Evolutionary conservation across 2,329 filamentous ascomycete species (phyloP), one percentile per base, ranked within the genome.

Genomic region (Boeremia lycopersici): DNA sequence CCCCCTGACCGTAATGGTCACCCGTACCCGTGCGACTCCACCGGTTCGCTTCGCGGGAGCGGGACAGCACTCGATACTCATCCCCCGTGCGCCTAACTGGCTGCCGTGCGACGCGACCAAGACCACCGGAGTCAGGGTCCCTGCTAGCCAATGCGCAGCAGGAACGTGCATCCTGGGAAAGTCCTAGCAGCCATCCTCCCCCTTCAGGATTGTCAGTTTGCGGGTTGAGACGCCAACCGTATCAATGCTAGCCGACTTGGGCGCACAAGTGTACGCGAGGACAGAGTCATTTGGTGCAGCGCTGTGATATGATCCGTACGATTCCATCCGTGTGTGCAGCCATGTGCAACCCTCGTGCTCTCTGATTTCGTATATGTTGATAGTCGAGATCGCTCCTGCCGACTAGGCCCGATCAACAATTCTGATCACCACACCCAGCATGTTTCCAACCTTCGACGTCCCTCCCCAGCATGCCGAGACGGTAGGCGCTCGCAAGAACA

Each of bases 371-470:
- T 56, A 56, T 56, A 56, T 56, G 48, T 56, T 56, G 38, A 45
- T 48, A 48, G 43, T 45, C 48, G 40, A 52, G 12, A 36, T 51
- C 53, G 30, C 29, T 31, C 41, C 41, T 41, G 46, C 29, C 47
- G 40, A 48, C 53, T 56, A 52, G 53, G 53, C 53, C 47, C 29
- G 28, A 48, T 40, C 31, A 13, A 25, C 33, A 30, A 36, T 44
- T 48, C 34, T 46, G 35, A 56, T 46, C 52, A 29, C 40, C 39
- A 26, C 35, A 43, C 23, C 48, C 59, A 45, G 40, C 39, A 68
- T 68, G 65, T 68, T 68, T 44, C 65, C 65, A 35, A 67, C 64
- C 23, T 68, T 67, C 46, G 64, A 67, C 50, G 59, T 66, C 30
- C 65, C 64, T 42, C 62, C 65, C 12, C 56, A 59, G 38, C 64